Percentiles rank a stretch among this genome's conserved stretches.
phyloP scores from a whole-genome alignment of 78 protist genomes.

The Salpingoeca rosetta region DNA sequence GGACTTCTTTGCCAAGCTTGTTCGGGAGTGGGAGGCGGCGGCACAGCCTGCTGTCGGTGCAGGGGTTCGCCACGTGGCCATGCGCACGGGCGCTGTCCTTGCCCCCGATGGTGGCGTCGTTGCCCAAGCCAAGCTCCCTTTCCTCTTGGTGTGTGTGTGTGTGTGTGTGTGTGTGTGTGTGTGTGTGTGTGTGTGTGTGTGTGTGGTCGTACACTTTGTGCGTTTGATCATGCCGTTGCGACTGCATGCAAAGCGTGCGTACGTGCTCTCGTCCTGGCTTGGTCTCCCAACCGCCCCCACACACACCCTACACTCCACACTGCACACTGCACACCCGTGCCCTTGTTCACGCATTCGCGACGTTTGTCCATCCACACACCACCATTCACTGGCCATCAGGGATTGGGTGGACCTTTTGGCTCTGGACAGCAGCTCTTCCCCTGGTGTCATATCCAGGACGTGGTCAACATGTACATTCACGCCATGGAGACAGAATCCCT shows the following conservation, averaged over 20 bases:
- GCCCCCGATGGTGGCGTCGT: too few relatives aligned
- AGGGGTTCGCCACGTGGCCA: too few relatives aligned
- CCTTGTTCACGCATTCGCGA: neutral
- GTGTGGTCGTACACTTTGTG: neutral
- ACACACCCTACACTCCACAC: neutral
- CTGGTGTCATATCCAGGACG: too few relatives aligned
- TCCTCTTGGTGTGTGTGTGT: too few relatives aligned
- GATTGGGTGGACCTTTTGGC: neutral
- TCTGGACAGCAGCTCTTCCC: too few relatives aligned
- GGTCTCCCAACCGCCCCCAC: neutral
- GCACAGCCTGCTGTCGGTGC: too few relatives aligned
- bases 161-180: conserved; percentile 9
- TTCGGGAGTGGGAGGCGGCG: too few relatives aligned
- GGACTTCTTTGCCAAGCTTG: too few relatives aligned
- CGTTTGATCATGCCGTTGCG: neutral
- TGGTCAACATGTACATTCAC: too few relatives aligned
- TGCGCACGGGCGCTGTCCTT: too few relatives aligned
- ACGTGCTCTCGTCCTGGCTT: neutral
- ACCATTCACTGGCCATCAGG: neutral
- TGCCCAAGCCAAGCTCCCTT: too few relatives aligned
- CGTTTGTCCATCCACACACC: neutral
- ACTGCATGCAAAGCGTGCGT: neutral
- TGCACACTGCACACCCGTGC: neutral
- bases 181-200: conserved; percentile 3
- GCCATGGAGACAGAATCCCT: too few relatives aligned